Base-by-base conservation (phyloP, 2,329 filamentous ascomycete genomes). In the Aureobasidium sp. region DNA sequence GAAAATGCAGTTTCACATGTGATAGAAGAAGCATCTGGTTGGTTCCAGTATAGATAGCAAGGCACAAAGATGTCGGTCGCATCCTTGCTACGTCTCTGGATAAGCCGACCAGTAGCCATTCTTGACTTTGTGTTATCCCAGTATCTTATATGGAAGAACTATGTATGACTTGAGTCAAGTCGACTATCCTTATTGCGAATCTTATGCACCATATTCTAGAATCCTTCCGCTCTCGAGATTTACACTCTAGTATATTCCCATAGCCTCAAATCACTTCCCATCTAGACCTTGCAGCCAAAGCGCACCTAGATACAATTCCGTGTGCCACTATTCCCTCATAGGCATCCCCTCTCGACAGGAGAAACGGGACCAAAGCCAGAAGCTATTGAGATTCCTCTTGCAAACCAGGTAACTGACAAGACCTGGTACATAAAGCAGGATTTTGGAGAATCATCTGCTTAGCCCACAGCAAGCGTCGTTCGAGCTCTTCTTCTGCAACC, bases 401-500 rank as follows among this genome's bases (percentile, higher is more conserved):
- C 3, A 60, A 12, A 24, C 33, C 33, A 45, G 57, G 57, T 11
- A 60, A 50, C 5, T 49, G 57, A n/a, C 57, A 60, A 17, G 45
- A 60, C 12, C 27, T 60, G 33, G 57, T 11, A n/a, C 57, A 60
- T 9, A 50, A 8, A 17, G 44, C 37, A 42, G 57, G 57, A 11
- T 50, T 49, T 3, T 39, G 44, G 0, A 31, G 9, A 33, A 49
- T 29, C 57, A 60, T 60, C n/a, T 60, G 45, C 5, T 33, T 29
- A 1, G 57, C 57, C 57, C 57, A 60, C 8, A 33, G 19, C 27
- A 60, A 35, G 15, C 57, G 57, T 17, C 57, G 44, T 27, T 60
- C 45, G 14, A 60, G 17, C 15, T 60, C 57, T 42, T 60, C 57
- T 33, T 49, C 45, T 31, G 35, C 57, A 11, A 60, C 45, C 12